These are phyloP conservation scores for Cokeromyces recurvatus DNA, from an alignment of 371 early-diverging fungal species.

Conservation along the genomic window DNA sequence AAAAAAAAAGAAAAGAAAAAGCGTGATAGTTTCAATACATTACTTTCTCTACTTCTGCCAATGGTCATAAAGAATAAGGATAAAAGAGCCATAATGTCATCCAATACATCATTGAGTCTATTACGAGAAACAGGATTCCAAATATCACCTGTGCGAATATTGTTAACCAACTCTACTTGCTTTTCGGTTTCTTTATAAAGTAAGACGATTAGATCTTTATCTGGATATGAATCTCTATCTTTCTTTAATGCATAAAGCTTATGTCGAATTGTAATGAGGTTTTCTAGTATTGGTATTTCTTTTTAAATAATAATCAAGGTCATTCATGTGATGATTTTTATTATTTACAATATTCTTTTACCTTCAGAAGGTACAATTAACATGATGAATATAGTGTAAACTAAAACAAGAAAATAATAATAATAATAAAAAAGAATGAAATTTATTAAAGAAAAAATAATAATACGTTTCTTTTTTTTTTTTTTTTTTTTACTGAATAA, in stretches of 20 bases:
- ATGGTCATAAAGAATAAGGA: slow-evolving; percentile 77
- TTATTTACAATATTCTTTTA: not conserved
- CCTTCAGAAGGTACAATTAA: slow-evolving; percentile 8
- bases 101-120: slow-evolving; percentile 70
- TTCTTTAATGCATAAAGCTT: slow-evolving; percentile 69
- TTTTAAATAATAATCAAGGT: not conserved
- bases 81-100: slow-evolving; percentile 74
- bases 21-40: not conserved
- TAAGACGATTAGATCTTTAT: slow-evolving; percentile 50
- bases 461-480: no score
- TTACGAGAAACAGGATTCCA: slow-evolving; percentile 45
- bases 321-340: no score
- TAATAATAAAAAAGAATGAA: no score
- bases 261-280: slow-evolving; percentile 65
- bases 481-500: no score
- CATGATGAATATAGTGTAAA: not conserved
- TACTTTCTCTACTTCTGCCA: slow-evolving; percentile 72
- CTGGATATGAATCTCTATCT: slow-evolving; percentile 63
- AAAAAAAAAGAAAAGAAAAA: no score
- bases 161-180: slow-evolving; percentile 50
- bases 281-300: slow-evolving; percentile 66
- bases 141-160: slow-evolving; percentile 40
- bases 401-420: not conserved
- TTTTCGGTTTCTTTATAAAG: slow-evolving; percentile 61
- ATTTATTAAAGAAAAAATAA: no score